Evolutionary conservation across 2,329 filamentous ascomycete species (phyloP), one percentile per base, ranked within the genome.

Genomic region (Nigrospora oryzae): DNA sequence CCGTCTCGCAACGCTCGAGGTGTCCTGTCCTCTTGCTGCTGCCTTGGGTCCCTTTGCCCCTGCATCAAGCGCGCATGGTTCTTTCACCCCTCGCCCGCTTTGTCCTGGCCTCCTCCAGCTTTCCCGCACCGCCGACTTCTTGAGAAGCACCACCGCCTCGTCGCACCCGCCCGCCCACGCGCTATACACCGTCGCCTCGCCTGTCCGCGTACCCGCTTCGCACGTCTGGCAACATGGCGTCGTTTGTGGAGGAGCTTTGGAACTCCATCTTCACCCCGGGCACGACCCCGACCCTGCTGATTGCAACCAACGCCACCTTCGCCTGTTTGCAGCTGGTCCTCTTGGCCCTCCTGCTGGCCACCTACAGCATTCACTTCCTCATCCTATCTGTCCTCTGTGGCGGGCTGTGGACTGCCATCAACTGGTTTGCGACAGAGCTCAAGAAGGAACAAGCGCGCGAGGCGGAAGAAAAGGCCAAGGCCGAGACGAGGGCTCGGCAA

Each of bases 201-300:
- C 23, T 28, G 10, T 10, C 23, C 23, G 7, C 23, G 8, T 10
- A 28, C 23, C 23, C 23, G 23, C 23, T 28, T 7, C 23, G 23
- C 23, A 28, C 19, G 17, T 23, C 14, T 30, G 40, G 14, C 40
- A 36, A 13, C 55, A 83, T 83, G 79, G 69, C 79, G 13, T 62
- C 70, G 56, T 83, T 84, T 65, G 58, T 94, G 50, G 74, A 81
- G 59, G 80, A 90, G 54, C 84, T 96, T 49, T 95, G 89, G 86
- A 79, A 86, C 61, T 94, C 88, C 60, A 83, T 97, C 73, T 96
- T 97, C 75, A 93, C 85, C 5, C 87, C 91, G 1, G 93, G 93
- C 46, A 81, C 91, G 39, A 96, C 90, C 1, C 88, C 88, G 13
- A 86, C 87, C 40, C 81, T 98, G 51, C 77, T 97, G 46, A 69